Evolutionary conservation across 805 yeast species (phyloP).

Genomic region (Saccharomycodes ludwigii): DNA sequence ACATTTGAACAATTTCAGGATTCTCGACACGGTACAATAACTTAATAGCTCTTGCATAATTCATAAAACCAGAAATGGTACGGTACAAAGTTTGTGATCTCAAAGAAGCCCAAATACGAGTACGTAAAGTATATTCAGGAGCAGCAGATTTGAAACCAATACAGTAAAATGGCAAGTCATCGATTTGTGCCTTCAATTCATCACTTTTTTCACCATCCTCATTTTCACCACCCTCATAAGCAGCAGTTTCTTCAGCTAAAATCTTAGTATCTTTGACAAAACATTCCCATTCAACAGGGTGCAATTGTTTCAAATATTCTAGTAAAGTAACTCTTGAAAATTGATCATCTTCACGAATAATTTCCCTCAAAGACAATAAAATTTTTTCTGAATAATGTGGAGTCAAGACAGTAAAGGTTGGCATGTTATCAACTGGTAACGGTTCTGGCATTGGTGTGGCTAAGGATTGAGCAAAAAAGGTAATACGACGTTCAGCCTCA

Average conservation of each 20-base stretch:
- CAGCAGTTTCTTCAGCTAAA: constrained; percentile 88
- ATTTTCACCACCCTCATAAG: constrained; percentile 36
- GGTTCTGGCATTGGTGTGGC: constrained; percentile 99
- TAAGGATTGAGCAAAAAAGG: constrained; percentile 97
- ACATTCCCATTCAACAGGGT: constrained; percentile 96
- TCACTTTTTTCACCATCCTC: constrained; percentile 42
- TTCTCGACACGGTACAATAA: constrained; percentile 87
- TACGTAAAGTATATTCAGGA: constrained; percentile 90
- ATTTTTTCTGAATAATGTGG: constrained; percentile 97
- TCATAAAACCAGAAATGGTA: constrained; percentile 97
- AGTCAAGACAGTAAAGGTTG: constrained; percentile 91
- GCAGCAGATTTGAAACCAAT: constrained; percentile 97
- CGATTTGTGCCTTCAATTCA: constrained; percentile 69
- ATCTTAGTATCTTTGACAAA: constrained; percentile 93
- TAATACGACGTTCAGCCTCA: constrained; percentile 98
- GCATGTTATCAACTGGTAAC: constrained; percentile 98
- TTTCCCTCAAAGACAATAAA: constrained; percentile 82
- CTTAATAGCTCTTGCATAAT: constrained; percentile 92
- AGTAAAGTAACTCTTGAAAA: constrained; percentile 87
- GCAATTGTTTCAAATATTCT: constrained; percentile 89
- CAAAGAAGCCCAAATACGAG: constrained; percentile 97
- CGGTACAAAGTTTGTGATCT: constrained; percentile 95
- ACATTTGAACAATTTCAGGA: constrained; percentile 93
- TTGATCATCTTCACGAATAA: constrained; percentile 94
- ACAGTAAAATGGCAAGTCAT: constrained; percentile 87